Evolutionary conservation across 1,284 basidiomycete species (phyloP), one percentile per base, ranked within the genome.

Genomic region (Takashimella koratensis): DNA sequence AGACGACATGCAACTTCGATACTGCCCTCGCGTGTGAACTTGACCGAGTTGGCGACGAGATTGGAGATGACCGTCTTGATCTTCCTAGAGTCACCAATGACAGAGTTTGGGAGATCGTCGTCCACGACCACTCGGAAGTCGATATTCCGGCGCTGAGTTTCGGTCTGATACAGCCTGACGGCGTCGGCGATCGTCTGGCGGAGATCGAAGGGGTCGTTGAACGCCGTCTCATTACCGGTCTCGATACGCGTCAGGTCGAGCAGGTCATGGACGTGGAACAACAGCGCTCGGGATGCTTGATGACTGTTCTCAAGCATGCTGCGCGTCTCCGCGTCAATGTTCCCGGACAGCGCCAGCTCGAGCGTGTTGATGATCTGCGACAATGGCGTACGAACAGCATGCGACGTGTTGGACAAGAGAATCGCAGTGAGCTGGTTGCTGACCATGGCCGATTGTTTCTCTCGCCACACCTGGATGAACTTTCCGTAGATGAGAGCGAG

Each of bases 191-290:
- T 85, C 0, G 83, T 81, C n/a, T 78, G 74, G 16, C 80, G 80
- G 5, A 93, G 76, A 66, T 92, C 81, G 65, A 93, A 91, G 0
- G 87, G 86, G 68, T 93, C 90, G 66, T 86, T 86, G 73, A 89
- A 86, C 1, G 85, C 86, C 0, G 86, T 87, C 66, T 88, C 85
- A 58, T 86, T 83, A 19, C 88, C 89, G 49, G 82, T 86, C 71
- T 93, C 90, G 26, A 90, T 80, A 10, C 88, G 81, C 0, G 90
- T 91, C 5, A 92, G 80, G 71, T 93, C 90, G 58, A 92, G 79
- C 25, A 93, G 77, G 72, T 93, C 89, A 67, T 93, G 92, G 72
- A 93, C 91, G 39, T 85, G 89, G 79, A 85, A 90, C 30, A 88
- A 73, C 24, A 91, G 76, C 36, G 84, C 85, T 77, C 90, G 89